Base-by-base conservation (phyloP, 805 yeast genomes). In the Nadsonia fulvescens region DNA sequence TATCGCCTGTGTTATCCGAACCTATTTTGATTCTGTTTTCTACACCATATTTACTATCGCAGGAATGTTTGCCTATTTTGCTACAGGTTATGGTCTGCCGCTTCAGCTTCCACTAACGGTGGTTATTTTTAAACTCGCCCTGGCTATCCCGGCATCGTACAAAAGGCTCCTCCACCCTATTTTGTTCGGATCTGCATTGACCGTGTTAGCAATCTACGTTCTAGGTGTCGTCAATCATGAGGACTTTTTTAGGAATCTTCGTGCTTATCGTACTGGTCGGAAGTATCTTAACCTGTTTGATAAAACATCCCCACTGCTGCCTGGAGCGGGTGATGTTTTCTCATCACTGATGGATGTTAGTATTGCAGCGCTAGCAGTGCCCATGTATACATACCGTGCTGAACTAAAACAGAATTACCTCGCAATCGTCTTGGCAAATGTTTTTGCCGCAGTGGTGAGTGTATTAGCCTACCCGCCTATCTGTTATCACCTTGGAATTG, bases 261-360 rank as follows among this genome's bases (percentile, higher is more conserved):
- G 49, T 21, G 54, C 56, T 36, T 77, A 70, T 51, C 66, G 69
- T 36, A 76, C 86, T 0, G 83, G 83, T 0, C 57, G 70, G 29
- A 73, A 56, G 8, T 77, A 77, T 39, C 44, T 71, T 23, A 49
- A 60, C 30, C 53, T 77, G 14, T 72, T 74, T 44, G 61, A 61
- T 37, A 44, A 51, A 14, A 17, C 22, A 17, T 27, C 21, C 18
- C 38, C 44, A 3, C 42, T 47, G 12, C 61, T 67, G 63, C 89
- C 91, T 1, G 92, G 92, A 0, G 77, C 83, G 8, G 92, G 92
- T 2, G 91, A 77, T 42, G 54, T 77, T 10, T 56, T 77, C 20
- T 44, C 70, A 5, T 62, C 82, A 0, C 46, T 76, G 36, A 70
- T 77, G 74, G 89, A 76, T 39, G 61, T 74, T 6, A 66, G 81